Conservation (phyloP, 2,329 filamentous ascomycete species). For the Colletotrichum euphorbiae region DNA sequence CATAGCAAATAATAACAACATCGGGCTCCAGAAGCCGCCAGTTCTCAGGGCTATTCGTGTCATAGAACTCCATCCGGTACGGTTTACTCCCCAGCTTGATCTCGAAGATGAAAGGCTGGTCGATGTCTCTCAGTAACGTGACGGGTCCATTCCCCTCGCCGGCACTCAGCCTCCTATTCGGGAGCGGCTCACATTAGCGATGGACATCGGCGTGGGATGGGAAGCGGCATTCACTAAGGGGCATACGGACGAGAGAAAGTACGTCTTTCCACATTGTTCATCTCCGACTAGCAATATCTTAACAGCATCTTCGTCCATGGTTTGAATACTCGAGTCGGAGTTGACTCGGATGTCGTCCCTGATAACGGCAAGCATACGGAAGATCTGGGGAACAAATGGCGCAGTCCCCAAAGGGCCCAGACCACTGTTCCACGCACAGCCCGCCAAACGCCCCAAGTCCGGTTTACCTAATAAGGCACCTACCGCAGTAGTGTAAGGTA, state of each 20-base stretch:
- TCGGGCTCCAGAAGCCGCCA: conserved; percentile 71
- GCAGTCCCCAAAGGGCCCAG: conserved; percentile 23
- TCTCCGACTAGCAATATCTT: conserved; percentile 71
- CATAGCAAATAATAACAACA: conserved; percentile 70
- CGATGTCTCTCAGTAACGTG: conserved; percentile 65
- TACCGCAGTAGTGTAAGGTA: no score
- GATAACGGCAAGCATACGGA: conserved; percentile 12
- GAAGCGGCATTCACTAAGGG: conserved; percentile 1
- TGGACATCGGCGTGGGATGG: not conserved
- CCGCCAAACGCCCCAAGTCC: conserved; percentile 2
- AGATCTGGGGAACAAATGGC: conserved; percentile 36
- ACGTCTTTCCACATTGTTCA: conserved; percentile 69
- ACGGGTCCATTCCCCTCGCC: conserved; percentile 57
- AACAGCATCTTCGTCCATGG: conserved; percentile 62
- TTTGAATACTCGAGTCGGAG: not conserved
- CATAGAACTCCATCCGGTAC: conserved; percentile 69
- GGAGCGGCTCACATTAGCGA: conserved; percentile 19
- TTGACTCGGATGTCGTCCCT: conserved; percentile 14
- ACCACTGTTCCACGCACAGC: conserved; percentile 18
- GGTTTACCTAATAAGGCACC: not conserved
- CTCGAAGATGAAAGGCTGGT: conserved; percentile 72
- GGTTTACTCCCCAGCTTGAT: conserved; percentile 53
- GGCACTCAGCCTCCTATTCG: conserved; percentile 63
- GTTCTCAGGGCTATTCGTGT: conserved; percentile 68
- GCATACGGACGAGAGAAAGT: conserved; percentile 68